These are phyloP conservation scores for Corymbia citriodora DNA, from an alignment of 441 rosid genomes.

Conservation along the genomic window DNA sequence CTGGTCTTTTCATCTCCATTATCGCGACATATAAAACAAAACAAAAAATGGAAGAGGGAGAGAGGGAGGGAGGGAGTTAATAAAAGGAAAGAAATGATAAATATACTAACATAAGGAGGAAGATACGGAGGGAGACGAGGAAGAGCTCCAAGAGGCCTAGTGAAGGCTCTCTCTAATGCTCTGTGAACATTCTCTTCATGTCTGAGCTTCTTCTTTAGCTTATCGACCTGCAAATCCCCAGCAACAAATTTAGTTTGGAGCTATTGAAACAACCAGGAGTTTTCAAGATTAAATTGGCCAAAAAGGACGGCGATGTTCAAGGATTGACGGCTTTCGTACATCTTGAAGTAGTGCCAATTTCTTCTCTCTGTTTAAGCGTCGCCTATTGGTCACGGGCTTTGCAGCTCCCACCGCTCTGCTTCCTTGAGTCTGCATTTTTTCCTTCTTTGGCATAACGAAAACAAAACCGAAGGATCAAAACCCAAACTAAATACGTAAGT, in stretches of 20 bases:
- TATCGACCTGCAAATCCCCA: conserved; percentile 62
- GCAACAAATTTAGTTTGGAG: not conserved
- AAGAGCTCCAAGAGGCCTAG: conserved; percentile 88
- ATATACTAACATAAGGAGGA: conserved; percentile 63
- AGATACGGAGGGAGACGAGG: conserved; percentile 93
- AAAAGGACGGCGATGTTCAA: not conserved
- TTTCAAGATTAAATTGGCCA: not conserved
- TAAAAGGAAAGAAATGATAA: not conserved
- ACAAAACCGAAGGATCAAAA: conserved; percentile 7
- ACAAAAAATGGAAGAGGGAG: not conserved
- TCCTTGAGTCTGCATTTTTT: conserved; percentile 39
- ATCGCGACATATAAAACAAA: not conserved
- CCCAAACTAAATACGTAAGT: not conserved
- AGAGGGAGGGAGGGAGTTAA: not conserved
- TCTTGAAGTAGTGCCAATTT: conserved; percentile 79
- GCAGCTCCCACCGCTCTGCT: conserved; percentile 28
- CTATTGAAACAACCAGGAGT: not conserved
- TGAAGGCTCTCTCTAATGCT: conserved; percentile 90
- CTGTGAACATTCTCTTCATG: conserved; percentile 95
- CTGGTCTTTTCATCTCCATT: not conserved
- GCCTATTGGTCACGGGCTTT: conserved; percentile 44
- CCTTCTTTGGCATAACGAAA: conserved; percentile 25
- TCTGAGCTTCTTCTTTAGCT: conserved; percentile 80
- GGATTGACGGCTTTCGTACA: conserved; percentile 29
- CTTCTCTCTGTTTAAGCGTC: conserved; percentile 63